Evolutionary conservation across 345 rosid species (phyloP).

Genomic region (Mangifera indica): DNA sequence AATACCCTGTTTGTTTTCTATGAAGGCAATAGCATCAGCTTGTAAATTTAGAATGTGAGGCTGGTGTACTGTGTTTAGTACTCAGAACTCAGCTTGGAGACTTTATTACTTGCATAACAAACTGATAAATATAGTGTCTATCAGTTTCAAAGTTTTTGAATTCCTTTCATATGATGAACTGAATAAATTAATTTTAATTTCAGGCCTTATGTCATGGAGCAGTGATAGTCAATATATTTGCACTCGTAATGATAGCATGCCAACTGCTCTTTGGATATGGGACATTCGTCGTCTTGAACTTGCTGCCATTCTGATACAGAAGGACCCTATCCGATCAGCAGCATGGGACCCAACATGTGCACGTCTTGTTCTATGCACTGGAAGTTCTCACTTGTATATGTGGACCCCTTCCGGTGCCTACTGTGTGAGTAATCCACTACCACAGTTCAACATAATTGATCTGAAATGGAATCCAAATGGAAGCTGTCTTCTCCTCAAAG

Average conservation of each 20-base stretch:
- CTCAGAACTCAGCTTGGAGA: not conserved
- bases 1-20: not conserved
- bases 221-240: conserved; percentile 77
- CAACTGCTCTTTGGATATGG: conserved; percentile 92
- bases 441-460: conserved; percentile 66
- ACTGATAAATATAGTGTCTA: conserved; percentile 6
- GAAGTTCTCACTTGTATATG: conserved; percentile 89
- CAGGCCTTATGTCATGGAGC: conserved; percentile 97
- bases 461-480: conserved; percentile 91
- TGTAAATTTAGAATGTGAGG: not conserved
- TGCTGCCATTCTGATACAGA: conserved; percentile 86
- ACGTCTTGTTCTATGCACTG: conserved; percentile 81
- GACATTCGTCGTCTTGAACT: conserved; percentile 76
- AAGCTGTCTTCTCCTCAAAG: conserved; percentile 90
- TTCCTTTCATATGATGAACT: not conserved
- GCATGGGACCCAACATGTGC: conserved; percentile 88
- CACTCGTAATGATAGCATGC: conserved; percentile 92
- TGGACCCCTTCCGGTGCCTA: conserved; percentile 95
- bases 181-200: conserved; percentile 10
- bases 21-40: not conserved
- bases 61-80: not conserved
- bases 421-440: conserved; percentile 74
- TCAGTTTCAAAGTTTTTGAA: not conserved
- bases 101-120: not conserved
- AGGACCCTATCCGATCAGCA: conserved; percentile 84